Percentiles rank a stretch among this genome's conserved stretches.
Evolutionary conservation across 2,329 filamentous ascomycete species (phyloP).

Genomic region (Ceratocystis cacaofunesta): DNA sequence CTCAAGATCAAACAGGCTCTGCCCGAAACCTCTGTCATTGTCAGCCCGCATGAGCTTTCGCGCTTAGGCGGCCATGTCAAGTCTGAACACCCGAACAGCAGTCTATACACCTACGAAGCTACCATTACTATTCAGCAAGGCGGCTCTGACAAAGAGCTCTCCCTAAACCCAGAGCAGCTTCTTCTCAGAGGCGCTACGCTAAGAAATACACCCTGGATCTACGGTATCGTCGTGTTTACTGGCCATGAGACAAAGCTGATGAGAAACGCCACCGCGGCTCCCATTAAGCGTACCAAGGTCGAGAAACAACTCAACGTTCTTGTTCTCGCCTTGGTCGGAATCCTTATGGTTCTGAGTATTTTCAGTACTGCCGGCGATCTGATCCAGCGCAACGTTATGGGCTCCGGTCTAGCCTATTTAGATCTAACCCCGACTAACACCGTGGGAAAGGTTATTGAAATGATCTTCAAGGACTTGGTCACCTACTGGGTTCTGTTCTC

Average conservation of each 20-base stretch:
- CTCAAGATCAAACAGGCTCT: constrained; percentile 97
- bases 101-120: constrained; percentile 94
- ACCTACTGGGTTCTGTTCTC: constrained; percentile 99
- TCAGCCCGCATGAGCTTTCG: constrained; percentile 74
- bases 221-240: constrained; percentile 57
- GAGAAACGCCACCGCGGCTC: constrained; percentile 92
- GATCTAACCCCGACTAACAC: constrained; percentile 46
- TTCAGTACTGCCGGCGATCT: constrained; percentile 87
- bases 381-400: constrained; percentile 53
- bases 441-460: constrained; percentile 43
- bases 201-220: constrained; percentile 92
- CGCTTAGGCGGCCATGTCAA: constrained; percentile 72
- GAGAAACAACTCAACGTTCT: constrained; percentile 88
- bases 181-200: constrained; percentile 84
- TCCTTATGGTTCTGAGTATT: constrained; percentile 71
- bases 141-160: constrained; percentile 82
- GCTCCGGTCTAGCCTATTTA: constrained; percentile 56
- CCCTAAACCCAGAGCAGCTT: constrained; percentile 82
- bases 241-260: constrained; percentile 98
- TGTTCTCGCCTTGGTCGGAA: constrained; percentile 75
- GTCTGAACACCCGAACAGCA: constrained; percentile 96
- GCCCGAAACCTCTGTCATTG: constrained; percentile 76
- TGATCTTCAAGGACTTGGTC: constrained; percentile 86
- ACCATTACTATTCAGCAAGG: constrained; percentile 82
- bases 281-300: constrained; percentile 94